Conservation (phyloP, 345 rosid genomes). For the Hibiscus trionum region DNA sequence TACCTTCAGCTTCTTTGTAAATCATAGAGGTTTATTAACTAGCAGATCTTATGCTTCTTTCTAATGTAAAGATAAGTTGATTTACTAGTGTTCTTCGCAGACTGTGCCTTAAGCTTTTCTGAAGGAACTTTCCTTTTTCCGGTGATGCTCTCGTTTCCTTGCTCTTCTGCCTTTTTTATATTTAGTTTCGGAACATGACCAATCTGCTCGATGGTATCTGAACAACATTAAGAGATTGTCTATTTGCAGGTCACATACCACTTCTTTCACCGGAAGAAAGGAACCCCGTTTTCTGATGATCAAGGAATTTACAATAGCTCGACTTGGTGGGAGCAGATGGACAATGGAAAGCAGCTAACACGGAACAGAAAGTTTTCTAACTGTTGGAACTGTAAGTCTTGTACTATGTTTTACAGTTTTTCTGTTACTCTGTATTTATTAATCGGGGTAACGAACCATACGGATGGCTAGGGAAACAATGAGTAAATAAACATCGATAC, state of each 20-base stretch:
- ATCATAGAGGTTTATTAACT: not conserved
- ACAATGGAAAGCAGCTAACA: slow-evolving; percentile 88
- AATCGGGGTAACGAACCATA: not conserved
- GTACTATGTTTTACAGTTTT: not conserved
- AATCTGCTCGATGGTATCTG: slow-evolving; percentile 1
- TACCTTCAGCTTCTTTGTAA: no score
- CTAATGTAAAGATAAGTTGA: not conserved
- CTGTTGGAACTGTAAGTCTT: slow-evolving; percentile 87
- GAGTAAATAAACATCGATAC: not conserved
- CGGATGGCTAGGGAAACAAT: not conserved
- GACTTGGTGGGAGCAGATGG: slow-evolving; percentile 99
- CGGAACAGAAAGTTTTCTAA: slow-evolving; percentile 81
- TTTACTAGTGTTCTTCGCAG: not conserved
- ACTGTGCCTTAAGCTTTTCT: not conserved
- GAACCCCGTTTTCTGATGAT: slow-evolving; percentile 94
- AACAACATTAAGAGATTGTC: slow-evolving; percentile 7
- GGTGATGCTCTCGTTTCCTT: not conserved
- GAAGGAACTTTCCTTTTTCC: no score
- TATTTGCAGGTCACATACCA: slow-evolving; percentile 72
- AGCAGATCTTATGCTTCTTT: not conserved
- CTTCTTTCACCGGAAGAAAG: slow-evolving; percentile 95
- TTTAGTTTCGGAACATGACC: no score
- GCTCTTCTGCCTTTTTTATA: not conserved
- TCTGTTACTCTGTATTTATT: no score
- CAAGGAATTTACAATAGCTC: slow-evolving; percentile 88